phyloP scores from a whole-genome alignment of 2,329 filamentous ascomycete genomes.

The Sporothrix brasiliensis region DNA sequence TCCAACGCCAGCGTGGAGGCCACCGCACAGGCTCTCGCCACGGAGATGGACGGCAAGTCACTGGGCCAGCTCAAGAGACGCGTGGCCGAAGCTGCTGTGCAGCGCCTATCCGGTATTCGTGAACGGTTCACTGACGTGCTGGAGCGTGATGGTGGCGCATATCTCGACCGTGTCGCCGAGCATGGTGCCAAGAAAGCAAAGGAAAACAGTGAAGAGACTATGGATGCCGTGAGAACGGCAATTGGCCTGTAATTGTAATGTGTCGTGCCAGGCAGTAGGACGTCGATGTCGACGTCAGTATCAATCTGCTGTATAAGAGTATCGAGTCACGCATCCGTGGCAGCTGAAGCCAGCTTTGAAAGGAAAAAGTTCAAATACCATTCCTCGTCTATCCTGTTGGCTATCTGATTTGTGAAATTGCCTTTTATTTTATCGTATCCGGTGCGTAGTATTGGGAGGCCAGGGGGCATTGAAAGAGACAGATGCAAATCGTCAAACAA shows the following conservation, averaged over 20 bases:
- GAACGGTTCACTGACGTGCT: conserved; percentile 60
- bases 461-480: background rate
- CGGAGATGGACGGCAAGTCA: conserved; percentile 44
- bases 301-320: background rate
- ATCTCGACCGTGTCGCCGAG: conserved; percentile 57
- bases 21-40: conserved; percentile 29
- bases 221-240: conserved; percentile 56
- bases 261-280: conserved; percentile 37
- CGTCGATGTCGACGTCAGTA: background rate
- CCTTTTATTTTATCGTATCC: background rate
- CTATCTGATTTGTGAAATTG: background rate
- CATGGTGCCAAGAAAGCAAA: conserved; percentile 65
- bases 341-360: background rate
- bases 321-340: background rate
- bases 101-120: conserved; percentile 57
- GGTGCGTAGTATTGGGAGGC: too few relatives aligned
- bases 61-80: conserved; percentile 65
- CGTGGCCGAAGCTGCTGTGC: conserved; percentile 61
- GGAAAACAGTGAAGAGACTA: conserved; percentile 61
- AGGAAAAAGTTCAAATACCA: background rate
- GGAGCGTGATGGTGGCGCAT: conserved; percentile 37
- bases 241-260: conserved; percentile 55
- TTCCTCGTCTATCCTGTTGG: background rate
- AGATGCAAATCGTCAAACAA: too few relatives aligned
- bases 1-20: background rate